Evolutionary conservation across 2,329 filamentous ascomycete species (phyloP).

Genomic region (Exserohilum turcica): DNA sequence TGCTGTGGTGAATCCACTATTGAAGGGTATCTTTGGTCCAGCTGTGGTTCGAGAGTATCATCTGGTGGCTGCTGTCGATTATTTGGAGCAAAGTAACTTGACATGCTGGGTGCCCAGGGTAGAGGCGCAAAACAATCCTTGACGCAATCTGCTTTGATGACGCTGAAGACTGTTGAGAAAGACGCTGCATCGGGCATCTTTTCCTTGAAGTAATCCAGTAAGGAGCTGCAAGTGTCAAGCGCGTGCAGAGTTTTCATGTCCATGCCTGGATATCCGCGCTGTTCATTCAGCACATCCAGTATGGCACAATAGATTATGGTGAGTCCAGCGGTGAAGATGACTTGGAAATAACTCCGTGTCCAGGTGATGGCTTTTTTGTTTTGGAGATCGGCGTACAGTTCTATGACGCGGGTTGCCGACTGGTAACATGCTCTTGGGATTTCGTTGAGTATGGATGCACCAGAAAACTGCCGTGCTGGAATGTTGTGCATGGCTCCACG

Average conservation of each 20-base stretch:
- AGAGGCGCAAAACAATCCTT: constrained; percentile 1
- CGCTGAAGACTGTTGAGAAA: constrained; percentile 34
- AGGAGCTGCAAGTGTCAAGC: constrained; percentile 21
- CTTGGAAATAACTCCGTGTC: constrained; percentile 57
- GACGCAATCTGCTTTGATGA: constrained; percentile 30
- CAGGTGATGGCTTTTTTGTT: constrained; percentile 48
- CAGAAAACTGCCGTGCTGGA: constrained; percentile 10
- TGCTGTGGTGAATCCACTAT: too few relatives aligned
- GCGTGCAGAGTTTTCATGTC: constrained; percentile 10
- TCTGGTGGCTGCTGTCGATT: neutral
- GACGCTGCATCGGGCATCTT: constrained; percentile 34
- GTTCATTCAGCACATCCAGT: constrained; percentile 26
- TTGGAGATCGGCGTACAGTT: constrained; percentile 48
- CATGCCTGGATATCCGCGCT: neutral
- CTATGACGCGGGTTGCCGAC: constrained; percentile 48
- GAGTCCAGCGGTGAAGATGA: constrained; percentile 54
- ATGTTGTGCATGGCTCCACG: constrained; percentile 51
- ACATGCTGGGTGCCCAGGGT: neutral
- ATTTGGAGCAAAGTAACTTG: neutral
- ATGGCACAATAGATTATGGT: constrained; percentile 30
- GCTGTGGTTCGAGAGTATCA: too few relatives aligned
- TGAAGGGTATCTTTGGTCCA: too few relatives aligned
- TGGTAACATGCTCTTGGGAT: constrained; percentile 37
- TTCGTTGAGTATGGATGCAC: constrained; percentile 9
- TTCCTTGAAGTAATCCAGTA: constrained; percentile 31